Evolutionary conservation across 1,139 yeast species (phyloP), one percentile per base, ranked within the genome.

Genomic region (Yamadazyma sp.): DNA sequence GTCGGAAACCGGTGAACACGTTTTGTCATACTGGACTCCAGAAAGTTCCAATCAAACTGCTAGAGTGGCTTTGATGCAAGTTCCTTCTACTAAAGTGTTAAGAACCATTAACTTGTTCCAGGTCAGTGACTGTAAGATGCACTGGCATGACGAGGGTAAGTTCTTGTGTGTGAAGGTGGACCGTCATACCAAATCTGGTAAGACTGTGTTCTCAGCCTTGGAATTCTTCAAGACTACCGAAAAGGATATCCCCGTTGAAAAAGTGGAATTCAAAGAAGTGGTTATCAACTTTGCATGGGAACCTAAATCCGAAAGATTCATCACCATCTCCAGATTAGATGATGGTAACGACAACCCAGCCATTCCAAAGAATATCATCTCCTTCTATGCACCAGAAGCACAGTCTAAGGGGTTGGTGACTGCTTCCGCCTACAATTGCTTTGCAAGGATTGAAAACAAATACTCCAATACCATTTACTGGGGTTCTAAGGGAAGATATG

Each of bases 11-110:
- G 75, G 79, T 29, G 83, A 77, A 47, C 84, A 84, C 52, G 70
- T 89, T 28, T 74, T 94, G 54, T 83, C 95, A 31, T 92, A 85
- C 72, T 94, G 98, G 98, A 89, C 96, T 36, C 98, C 98, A 40
- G 99, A 94, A 69, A 73, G 84, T 46, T 66, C 78, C 49, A 91
- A 92, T 66, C 96, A 91, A 70, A 87, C 97, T 37, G 98, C 98
- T 24, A 85, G 96, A 64, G 98, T 92, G 44, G 81, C 95, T 20
- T 69, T 94, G 49, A 85, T 92, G 83, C 91, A 88, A 57, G 79
- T 92, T 44, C 96, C 96, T 41, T 73, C 88, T 25, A 86, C 87
- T 62, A 76, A 81, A 61, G 83, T 89, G 39, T 67, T 94, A 49
- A 86, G 97, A 75, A 87, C 96, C 42, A 83, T 94, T 54, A 91